Evolutionary conservation across 257 asterid species (phyloP).

Genomic region (Leonotis leonurus): DNA sequence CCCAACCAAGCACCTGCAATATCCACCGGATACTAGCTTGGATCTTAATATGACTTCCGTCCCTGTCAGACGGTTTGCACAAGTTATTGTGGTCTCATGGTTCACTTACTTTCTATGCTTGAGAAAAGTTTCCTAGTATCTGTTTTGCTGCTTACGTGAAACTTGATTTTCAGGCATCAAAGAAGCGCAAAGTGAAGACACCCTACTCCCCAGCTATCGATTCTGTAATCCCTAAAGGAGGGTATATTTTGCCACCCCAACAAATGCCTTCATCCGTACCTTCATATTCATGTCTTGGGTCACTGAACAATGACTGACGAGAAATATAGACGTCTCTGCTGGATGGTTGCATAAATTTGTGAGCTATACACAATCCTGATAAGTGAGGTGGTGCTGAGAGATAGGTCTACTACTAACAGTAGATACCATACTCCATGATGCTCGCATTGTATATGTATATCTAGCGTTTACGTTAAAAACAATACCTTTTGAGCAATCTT

Average conservation of each 20-base stretch:
- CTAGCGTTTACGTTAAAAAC: too few species aligned
- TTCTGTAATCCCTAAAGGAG: slow-evolving; percentile 37
- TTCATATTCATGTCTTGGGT: slow-evolving; percentile 63
- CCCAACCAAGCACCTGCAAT: not conserved
- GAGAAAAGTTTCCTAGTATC: not conserved
- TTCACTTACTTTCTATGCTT: not conserved
- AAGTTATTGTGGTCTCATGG: too few species aligned
- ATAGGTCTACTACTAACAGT: too few species aligned
- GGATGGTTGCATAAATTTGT: not conserved
- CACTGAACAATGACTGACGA: slow-evolving; percentile 44
- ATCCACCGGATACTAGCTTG: too few species aligned
- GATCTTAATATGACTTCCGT: too few species aligned
- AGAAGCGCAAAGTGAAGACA: slow-evolving; percentile 62
- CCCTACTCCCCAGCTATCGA: slow-evolving; percentile 79
- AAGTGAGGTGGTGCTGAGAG: too few species aligned
- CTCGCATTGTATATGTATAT: not conserved
- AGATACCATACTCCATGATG: not conserved
- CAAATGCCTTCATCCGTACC: slow-evolving; percentile 61
- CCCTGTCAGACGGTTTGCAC: too few species aligned
- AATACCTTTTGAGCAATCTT: too few species aligned
- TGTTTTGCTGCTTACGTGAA: not conserved
- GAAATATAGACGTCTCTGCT: slow-evolving; percentile 7
- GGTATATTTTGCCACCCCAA: slow-evolving; percentile 53
- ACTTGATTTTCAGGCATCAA: slow-evolving; percentile 41
- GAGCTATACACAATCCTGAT: too few species aligned